phyloP scores from a whole-genome alignment of 495 filamentous ascomycete genomes.

The Astrothelium macrocarpum region DNA sequence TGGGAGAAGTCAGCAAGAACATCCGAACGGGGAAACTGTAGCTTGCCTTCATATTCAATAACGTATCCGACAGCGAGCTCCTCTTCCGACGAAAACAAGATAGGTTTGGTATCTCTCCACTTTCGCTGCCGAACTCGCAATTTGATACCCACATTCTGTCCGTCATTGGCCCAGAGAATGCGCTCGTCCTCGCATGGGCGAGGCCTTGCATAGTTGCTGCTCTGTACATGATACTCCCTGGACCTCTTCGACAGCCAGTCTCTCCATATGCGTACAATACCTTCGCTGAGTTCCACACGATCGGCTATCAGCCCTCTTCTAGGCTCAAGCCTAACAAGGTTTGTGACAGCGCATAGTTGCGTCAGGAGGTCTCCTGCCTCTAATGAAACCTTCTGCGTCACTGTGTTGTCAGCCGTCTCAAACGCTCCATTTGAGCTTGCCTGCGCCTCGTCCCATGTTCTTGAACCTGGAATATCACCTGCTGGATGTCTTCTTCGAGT shows the following conservation, averaged over 20 bases:
- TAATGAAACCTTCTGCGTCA: conserved; percentile 51
- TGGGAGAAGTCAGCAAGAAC: conserved; percentile 12
- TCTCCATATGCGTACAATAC: conserved; percentile 55
- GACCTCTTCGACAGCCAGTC: conserved; percentile 52
- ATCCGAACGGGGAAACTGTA: no score
- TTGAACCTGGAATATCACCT: conserved; percentile 34
- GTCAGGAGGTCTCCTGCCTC: conserved; percentile 61
- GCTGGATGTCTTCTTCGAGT: conserved; percentile 25
- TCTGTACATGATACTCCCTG: conserved; percentile 16
- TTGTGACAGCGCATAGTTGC: conserved; percentile 57
- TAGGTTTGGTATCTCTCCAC: conserved; percentile 18
- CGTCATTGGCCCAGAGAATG: conserved; percentile 30
- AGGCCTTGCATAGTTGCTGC: neutral
- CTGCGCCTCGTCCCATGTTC: conserved; percentile 21
- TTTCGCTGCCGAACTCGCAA: conserved; percentile 29
- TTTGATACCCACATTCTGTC: conserved; percentile 28
- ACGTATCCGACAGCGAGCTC: conserved; percentile 32
- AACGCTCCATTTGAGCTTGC: conserved; percentile 5
- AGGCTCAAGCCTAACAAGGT: conserved; percentile 57
- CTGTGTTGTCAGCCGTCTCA: conserved; percentile 27
- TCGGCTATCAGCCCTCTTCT: conserved; percentile 48
- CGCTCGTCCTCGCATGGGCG: conserved; percentile 10
- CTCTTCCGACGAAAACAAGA: conserved; percentile 25
- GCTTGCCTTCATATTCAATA: conserved; percentile 33
- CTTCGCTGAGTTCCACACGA: conserved; percentile 53